phyloP scores from a whole-genome alignment of 1,284 basidiomycete genomes.

The Ganoderma lingzhi region DNA sequence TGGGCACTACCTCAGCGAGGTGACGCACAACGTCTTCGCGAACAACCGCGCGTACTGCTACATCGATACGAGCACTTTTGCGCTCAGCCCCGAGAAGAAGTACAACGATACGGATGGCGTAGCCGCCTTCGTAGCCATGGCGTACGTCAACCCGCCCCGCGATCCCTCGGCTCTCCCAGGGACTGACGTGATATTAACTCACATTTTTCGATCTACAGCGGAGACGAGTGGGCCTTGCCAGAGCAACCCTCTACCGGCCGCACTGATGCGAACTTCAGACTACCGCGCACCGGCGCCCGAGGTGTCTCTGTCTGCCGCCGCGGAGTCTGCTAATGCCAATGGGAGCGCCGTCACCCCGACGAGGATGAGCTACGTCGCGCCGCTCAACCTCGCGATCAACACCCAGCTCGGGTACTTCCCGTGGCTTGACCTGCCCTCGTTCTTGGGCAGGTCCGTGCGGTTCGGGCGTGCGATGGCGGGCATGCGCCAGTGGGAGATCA shows the following conservation, averaged over 20 bases:
- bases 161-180: too few relatives aligned
- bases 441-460: conserved; percentile 28
- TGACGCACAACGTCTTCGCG: conserved; percentile 42
- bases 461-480: too few relatives aligned
- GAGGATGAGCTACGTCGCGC: conserved; percentile 28
- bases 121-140: conserved; percentile 33
- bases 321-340: neutral
- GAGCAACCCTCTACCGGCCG: neutral
- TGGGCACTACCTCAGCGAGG: conserved; percentile 40
- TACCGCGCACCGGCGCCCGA: neutral
- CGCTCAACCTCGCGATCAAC: conserved; percentile 39
- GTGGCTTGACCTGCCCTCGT: conserved; percentile 38
- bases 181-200: neutral
- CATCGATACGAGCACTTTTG: conserved; percentile 61
- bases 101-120: conserved; percentile 38
- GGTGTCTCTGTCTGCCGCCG: too few relatives aligned
- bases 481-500: too few relatives aligned
- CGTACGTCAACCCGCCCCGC: neutral
- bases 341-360: too few relatives aligned
- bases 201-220: conserved; percentile 33
- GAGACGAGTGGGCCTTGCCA: conserved; percentile 31
- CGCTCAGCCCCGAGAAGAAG: conserved; percentile 34
- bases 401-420: conserved; percentile 16
- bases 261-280: conserved; percentile 12
- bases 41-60: conserved; percentile 41